These are phyloP conservation scores for Serendipita vermifera DNA, from an alignment of 768 basidiomycete species.

Conservation along the genomic window DNA sequence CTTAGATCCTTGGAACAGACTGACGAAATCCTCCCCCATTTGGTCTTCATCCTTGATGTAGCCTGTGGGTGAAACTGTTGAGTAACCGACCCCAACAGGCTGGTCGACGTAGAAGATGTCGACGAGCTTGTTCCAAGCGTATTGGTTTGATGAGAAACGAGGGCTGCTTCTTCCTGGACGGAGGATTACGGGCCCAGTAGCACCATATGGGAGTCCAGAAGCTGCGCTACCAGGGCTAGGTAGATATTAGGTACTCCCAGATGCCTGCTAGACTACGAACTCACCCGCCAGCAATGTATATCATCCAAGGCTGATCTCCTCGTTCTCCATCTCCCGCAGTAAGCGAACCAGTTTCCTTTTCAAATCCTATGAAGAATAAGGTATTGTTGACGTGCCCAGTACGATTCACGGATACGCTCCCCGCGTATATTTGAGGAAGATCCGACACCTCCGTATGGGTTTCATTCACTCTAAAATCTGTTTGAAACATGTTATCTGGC, in stretches of 20 bases:
- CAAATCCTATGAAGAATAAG: constrained; percentile 53
- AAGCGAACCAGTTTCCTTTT: constrained; percentile 43
- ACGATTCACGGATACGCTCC: constrained; percentile 50
- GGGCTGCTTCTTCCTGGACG: too few relatives aligned
- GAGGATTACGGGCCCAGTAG: too few relatives aligned
- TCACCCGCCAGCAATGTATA: constrained; percentile 64
- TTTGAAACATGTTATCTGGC: too few relatives aligned
- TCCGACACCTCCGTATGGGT: constrained; percentile 49
- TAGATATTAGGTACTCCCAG: too few relatives aligned
- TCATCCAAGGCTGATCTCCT: constrained; percentile 46
- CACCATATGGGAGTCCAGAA: too few relatives aligned
- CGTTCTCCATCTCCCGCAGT: constrained; percentile 26
- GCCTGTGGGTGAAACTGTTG: constrained; percentile 48
- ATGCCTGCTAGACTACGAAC: too few relatives aligned
- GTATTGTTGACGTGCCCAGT: constrained; percentile 48
- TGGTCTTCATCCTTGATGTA: constrained; percentile 52
- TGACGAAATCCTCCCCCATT: constrained; percentile 40
- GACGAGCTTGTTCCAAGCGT: constrained; percentile 45
- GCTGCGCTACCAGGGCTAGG: too few relatives aligned
- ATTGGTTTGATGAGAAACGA: too few relatives aligned
- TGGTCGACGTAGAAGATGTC: constrained; percentile 48
- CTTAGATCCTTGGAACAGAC: constrained; percentile 18
- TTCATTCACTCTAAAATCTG: constrained; percentile 48
- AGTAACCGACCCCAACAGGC: constrained; percentile 50
- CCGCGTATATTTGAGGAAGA: constrained; percentile 35